Evolutionary conservation across 208 protist genomes (phyloP).

Genomic region (Crithidia acanthocephali): DNA sequence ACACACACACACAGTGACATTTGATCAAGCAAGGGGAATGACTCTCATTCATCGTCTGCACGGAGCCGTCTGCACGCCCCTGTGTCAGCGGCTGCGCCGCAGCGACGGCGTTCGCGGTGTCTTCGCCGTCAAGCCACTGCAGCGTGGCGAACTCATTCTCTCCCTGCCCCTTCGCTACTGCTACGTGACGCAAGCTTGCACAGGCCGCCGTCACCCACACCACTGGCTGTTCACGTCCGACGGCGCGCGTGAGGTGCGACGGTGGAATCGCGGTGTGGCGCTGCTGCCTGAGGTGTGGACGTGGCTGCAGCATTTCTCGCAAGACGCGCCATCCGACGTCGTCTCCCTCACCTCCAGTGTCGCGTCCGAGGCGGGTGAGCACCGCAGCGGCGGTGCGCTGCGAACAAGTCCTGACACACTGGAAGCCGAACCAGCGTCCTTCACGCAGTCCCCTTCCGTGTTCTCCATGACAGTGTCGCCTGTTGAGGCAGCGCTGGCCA

Average conservation of each 20-base stretch:
- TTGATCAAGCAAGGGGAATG: conserved; percentile 8
- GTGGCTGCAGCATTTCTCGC: conserved; percentile 68
- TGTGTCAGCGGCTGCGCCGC: conserved; percentile 38
- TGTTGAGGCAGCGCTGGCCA: conserved; percentile 69
- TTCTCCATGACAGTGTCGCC: conserved; percentile 64
- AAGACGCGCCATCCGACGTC: conserved; percentile 27
- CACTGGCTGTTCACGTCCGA: background rate
- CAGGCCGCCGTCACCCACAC: background rate
- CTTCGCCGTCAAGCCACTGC: conserved; percentile 34
- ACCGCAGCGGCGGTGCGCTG: too few relatives aligned
- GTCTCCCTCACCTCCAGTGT: conserved; percentile 51
- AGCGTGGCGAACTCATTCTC: conserved; percentile 50
- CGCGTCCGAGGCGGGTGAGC: conserved; percentile 25
- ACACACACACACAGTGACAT: too few relatives aligned
- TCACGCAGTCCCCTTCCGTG: conserved; percentile 30
- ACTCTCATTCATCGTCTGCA: conserved; percentile 31
- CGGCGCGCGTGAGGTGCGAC: conserved; percentile 37
- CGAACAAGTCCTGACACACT: too few relatives aligned
- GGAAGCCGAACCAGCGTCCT: too few relatives aligned
- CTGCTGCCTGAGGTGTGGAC: conserved; percentile 66
- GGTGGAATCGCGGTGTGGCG: conserved; percentile 53
- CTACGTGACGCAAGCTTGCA: conserved; percentile 44
- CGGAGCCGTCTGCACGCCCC: conserved; percentile 28
- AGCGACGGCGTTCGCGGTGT: conserved; percentile 73
- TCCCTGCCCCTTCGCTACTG: conserved; percentile 63